Conservation (phyloP, 352 stramenopile species). For the Phytophthora idaei region DNA sequence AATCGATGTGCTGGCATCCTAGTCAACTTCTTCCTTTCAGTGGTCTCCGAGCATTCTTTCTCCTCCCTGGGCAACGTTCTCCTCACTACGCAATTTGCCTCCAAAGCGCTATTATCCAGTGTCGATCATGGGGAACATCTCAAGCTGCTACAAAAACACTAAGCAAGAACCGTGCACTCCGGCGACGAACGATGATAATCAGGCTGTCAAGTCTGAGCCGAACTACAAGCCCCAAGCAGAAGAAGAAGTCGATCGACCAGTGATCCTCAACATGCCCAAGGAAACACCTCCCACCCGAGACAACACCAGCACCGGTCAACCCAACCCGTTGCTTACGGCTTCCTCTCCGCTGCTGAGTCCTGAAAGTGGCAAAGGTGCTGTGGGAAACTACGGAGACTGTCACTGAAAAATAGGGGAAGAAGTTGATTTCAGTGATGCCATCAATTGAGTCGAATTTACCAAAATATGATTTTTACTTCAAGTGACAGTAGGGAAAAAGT, state of each 20-base stretch:
- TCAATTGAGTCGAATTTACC: background rate
- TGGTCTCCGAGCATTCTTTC: background rate
- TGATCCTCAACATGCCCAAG: background rate
- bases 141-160: constrained; percentile 15
- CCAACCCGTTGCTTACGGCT: background rate
- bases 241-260: background rate
- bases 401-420: background rate
- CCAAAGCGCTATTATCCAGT: background rate
- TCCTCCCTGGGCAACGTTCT: background rate
- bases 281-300: background rate
- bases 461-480: too few species aligned
- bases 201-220: constrained; percentile 5
- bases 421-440: background rate
- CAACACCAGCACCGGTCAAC: background rate
- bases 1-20: background rate
- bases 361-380: background rate
- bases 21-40: constrained; percentile 5
- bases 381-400: constrained; percentile 1
- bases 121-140: constrained; percentile 20
- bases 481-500: too few species aligned
- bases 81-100: background rate
- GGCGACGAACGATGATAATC: constrained; percentile 1
- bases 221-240: constrained; percentile 11
- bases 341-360: constrained; percentile 6
- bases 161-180: constrained; percentile 11